Percentiles rank a stretch among this genome's conserved stretches.
phyloP scores from a whole-genome alignment of 2,329 filamentous ascomycete genomes.

The Aspergillus viridinutans region DNA sequence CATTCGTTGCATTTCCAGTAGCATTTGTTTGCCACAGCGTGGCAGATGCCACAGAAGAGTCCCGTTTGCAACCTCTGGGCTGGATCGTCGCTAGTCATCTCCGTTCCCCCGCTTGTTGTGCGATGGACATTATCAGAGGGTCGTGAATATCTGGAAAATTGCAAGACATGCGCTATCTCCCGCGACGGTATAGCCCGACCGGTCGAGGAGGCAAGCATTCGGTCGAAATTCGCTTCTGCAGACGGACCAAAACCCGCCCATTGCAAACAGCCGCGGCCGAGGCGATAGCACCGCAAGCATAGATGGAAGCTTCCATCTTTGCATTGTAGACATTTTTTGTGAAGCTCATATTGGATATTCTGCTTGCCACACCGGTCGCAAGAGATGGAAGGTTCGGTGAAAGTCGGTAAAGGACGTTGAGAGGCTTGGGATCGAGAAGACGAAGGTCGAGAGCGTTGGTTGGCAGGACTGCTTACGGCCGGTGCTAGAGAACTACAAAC shows the following conservation, averaged over 20 bases:
- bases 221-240: slow-evolving; percentile 66
- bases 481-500: slow-evolving; percentile 11
- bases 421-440: slow-evolving; percentile 30
- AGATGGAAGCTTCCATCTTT: slow-evolving; percentile 69
- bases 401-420: slow-evolving; percentile 37
- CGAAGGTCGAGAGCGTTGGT: slow-evolving; percentile 25
- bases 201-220: slow-evolving; percentile 32
- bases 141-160: slow-evolving; percentile 30
- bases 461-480: slow-evolving; percentile 13
- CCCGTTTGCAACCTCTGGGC: slow-evolving; percentile 67
- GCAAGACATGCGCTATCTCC: slow-evolving; percentile 50
- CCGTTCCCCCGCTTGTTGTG: slow-evolving; percentile 39
- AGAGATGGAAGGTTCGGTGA: slow-evolving; percentile 65
- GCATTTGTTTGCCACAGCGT: slow-evolving; percentile 70
- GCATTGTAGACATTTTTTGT: slow-evolving; percentile 77
- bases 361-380: slow-evolving; percentile 67
- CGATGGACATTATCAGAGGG: slow-evolving; percentile 25
- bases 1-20: slow-evolving; percentile 87
- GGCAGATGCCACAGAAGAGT: slow-evolving; percentile 77
- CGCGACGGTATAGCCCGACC: slow-evolving; percentile 9
- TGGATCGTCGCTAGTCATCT: slow-evolving; percentile 64
- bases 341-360: slow-evolving; percentile 78
- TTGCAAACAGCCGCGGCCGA: slow-evolving; percentile 70
- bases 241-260: slow-evolving; percentile 84
- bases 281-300: slow-evolving; percentile 75